Percentiles rank a stretch among this genome's conserved stretches.
These are phyloP conservation scores for Syzygium aromaticum DNA, from an alignment of 345 rosid genomes.

Conservation along the genomic window DNA sequence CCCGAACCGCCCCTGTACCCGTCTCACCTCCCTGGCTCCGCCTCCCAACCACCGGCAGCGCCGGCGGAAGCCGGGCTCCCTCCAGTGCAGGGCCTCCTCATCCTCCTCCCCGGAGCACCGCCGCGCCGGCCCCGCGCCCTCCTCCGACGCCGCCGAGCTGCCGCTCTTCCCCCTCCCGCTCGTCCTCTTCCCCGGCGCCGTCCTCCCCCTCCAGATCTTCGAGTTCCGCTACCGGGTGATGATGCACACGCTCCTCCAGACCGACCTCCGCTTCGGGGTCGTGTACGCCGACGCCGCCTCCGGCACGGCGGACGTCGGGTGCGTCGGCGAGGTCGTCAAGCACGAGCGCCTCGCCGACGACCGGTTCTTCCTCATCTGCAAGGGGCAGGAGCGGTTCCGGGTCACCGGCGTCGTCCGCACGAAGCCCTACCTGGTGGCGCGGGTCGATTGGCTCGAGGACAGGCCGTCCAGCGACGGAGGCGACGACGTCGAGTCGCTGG, in stretches of 20 bases:
- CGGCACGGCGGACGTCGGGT: conserved; percentile 67
- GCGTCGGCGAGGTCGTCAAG: conserved; percentile 86
- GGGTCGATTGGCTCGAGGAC: conserved; percentile 91
- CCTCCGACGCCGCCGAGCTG: conserved; percentile 65
- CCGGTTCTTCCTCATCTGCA: conserved; percentile 76
- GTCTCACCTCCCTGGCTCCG: not conserved
- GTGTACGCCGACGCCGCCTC: conserved; percentile 65
- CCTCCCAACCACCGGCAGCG: not conserved
- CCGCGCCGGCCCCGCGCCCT: conserved; percentile 29
- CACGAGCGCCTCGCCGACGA: conserved; percentile 88
- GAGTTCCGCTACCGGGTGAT: conserved; percentile 96
- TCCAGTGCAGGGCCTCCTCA: conserved; percentile 19
- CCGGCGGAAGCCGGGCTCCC: not conserved
- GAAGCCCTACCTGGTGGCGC: conserved; percentile 80
- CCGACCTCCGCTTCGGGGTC: conserved; percentile 90
- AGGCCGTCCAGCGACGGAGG: conserved; percentile 53
- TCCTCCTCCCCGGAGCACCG: conserved; percentile 26
- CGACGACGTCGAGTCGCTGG: conserved; percentile 58
- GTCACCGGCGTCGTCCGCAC: conserved; percentile 62
- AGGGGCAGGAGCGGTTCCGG: conserved; percentile 93
- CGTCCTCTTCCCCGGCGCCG: conserved; percentile 91
- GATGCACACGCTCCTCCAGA: conserved; percentile 95
- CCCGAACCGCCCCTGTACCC: not conserved
- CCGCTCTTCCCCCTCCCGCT: conserved; percentile 88
- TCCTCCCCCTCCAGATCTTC: conserved; percentile 92